Evolutionary conservation across 768 basidiomycete species (phyloP), one percentile per base, ranked within the genome.

Genomic region (Mycena floridula): DNA sequence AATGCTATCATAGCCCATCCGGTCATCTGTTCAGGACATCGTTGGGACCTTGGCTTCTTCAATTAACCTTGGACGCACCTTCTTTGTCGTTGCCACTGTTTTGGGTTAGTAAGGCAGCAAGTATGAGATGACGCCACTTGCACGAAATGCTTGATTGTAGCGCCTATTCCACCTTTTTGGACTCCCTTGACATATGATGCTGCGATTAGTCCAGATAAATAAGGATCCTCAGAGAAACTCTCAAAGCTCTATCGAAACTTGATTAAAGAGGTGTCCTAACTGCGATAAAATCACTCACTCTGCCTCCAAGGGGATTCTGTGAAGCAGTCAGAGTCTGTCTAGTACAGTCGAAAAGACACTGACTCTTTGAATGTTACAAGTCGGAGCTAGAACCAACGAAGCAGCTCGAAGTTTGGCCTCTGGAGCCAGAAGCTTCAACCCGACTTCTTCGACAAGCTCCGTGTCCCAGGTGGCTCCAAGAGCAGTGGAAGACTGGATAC

Each of bases 121-220:
- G 18, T 6, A 13, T 8, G 18, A 40, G 48, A 6, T 5, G 7
- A 12, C 13, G 9, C 23, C 16, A 54, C 69, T n/a, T 60, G 82
- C 82, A 82, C 79, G 50, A 86, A 90, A 57, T 91, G 89, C 58
- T 91, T 91, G 67, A 90, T 83, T 3, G 83, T 73, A 5, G 79
- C 73, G 16, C 82, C 85, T 37, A 92, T 79, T 1, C 88, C 87
- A n/a, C 77, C 76, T 16, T 61, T 75, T 61, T 92, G 89, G 3
- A 89, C 72, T 6, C 87, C 87, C 41, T 77, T 80, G n/a, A 88
- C 72, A 52, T 88, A 90, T 13, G 82, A 73, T 0, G 84, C 74
- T 2, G 85, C 76, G 15, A 86, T 72, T 50, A 74, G 66, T 7
- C 88, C 89, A 5, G 84, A 85, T 4, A 90, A 70, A 47, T 74